Evolutionary conservation across 1,139 yeast species (phyloP), one percentile per base, ranked within the genome.

Genomic region (Wickerhamomyces sp.): DNA sequence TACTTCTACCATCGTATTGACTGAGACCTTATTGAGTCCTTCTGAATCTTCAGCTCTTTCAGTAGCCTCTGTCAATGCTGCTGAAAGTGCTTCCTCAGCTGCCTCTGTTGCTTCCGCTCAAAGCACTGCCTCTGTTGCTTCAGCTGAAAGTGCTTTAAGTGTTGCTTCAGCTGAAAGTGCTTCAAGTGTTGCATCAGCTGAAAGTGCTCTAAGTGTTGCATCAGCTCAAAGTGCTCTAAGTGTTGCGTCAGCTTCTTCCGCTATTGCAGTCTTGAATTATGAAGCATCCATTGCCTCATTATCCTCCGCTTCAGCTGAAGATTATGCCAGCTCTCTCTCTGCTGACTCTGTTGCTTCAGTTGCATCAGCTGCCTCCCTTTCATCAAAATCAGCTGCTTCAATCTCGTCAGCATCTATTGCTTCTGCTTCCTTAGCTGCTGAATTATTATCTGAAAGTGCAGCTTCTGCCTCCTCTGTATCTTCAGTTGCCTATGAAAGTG

Each of bases 1-100:
- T 43, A 58, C 62, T 36, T 52, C 58, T 23, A 55, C 59, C 36
- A 45, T 58, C 31, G 23, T 50, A 39, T 45, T 50, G 36, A 58
- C 62, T 11, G 45, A 48, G 44, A 58, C 62, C 34, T 42, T 52
- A 33, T 51, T 55, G 42, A 51, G 50, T 23, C 56, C 61, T 34
- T 54, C 51, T 41, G 60, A 57, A 45, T 57, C 60, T n/a, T 46
- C 55, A 13, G 39, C 51, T 15, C 36, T 53, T n/a, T 41, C 46
- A 36, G 52, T 14, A 6, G 46, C 46, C 33, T 38, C 47, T 23
- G 46, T 34, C 27, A 43, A 47, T 15, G 41, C 47, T 18, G 52
- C 36, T 26, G 50, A 31, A 29, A 29, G 31, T 29, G 47, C 11
- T 14, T 47, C 49, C 4, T 41, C 48, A 13, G 49, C 39, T 26